Percentiles rank a stretch among this genome's conserved stretches.
Evolutionary conservation across 1,139 yeast genomes (phyloP).

Genomic region (Geotrichum candidum): DNA sequence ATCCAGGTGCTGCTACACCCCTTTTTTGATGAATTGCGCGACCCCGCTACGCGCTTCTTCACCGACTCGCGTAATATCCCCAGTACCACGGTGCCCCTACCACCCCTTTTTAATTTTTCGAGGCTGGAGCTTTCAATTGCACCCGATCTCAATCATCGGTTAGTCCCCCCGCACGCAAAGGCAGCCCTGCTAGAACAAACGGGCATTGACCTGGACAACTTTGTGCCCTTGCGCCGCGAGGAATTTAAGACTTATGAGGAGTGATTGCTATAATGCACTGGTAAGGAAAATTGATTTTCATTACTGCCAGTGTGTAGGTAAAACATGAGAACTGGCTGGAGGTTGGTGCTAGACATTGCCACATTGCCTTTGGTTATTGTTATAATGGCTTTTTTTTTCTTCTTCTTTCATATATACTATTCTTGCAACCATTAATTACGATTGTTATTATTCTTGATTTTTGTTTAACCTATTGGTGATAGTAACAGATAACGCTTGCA

Average conservation of each 20-base stretch:
- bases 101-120: constrained; percentile 40
- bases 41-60: constrained; percentile 50
- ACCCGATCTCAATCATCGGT: constrained; percentile 37
- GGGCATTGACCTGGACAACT: constrained; percentile 35
- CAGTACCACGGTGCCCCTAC: constrained; percentile 35
- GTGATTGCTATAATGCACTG: neutral
- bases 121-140: constrained; percentile 37
- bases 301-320: neutral
- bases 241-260: constrained; percentile 22
- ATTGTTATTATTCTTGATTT: too few relatives aligned
- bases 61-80: constrained; percentile 37
- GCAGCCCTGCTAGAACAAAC: constrained; percentile 25
- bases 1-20: constrained; percentile 62
- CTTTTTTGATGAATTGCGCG: constrained; percentile 71
- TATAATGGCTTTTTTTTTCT: neutral
- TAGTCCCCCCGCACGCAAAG: constrained; percentile 40
- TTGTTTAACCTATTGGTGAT: too few relatives aligned
- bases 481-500: too few relatives aligned
- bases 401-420: neutral
- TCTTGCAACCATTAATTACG: too few relatives aligned
- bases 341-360: neutral
- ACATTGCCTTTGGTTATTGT: neutral
- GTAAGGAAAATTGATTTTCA: neutral
- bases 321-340: neutral
- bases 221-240: constrained; percentile 34